Percentiles rank a stretch among this genome's conserved stretches.
These are phyloP conservation scores for Calonectria leucothoes DNA, from an alignment of 2,329 filamentous ascomycete species.

Conservation along the genomic window DNA sequence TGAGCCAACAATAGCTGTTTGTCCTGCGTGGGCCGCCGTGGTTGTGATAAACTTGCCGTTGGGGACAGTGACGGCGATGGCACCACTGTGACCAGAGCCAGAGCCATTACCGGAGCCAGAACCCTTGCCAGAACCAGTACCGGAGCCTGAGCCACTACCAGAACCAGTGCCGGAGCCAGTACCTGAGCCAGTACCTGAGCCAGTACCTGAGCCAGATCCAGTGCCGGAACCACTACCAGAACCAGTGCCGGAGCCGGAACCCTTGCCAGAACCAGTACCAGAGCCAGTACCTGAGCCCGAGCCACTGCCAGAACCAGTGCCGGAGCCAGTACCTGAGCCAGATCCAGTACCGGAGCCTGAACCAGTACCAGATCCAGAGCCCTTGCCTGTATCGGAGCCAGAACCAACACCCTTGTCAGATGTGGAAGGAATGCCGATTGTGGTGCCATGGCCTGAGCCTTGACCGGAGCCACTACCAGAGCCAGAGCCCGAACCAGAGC, in stretches of 20 bases:
- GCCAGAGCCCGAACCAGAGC: background rate
- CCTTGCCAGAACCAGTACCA: too few relatives aligned
- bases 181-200: slow-evolving; percentile 27
- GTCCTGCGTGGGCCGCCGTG: background rate
- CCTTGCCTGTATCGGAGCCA: too few relatives aligned
- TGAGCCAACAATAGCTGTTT: background rate
- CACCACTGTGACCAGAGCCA: background rate
- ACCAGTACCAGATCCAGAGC: too few relatives aligned
- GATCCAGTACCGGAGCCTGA: too few relatives aligned
- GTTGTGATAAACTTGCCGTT: background rate
- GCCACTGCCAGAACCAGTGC: slow-evolving; percentile 39
- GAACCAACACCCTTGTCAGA: background rate
- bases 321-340: background rate
- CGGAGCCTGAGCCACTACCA: too few relatives aligned
- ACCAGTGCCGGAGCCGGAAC: too few relatives aligned
- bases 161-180: too few relatives aligned
- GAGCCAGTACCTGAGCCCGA: too few relatives aligned
- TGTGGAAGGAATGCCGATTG: too few relatives aligned
- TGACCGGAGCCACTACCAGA: background rate
- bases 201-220: slow-evolving; percentile 31
- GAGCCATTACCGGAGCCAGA: background rate
- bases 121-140: too few relatives aligned
- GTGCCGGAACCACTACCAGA: background rate
- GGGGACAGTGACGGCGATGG: background rate
- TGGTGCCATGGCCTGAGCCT: background rate